phyloP scores from a whole-genome alignment of 768 basidiomycete genomes.

The Crassisporium funariophilum region DNA sequence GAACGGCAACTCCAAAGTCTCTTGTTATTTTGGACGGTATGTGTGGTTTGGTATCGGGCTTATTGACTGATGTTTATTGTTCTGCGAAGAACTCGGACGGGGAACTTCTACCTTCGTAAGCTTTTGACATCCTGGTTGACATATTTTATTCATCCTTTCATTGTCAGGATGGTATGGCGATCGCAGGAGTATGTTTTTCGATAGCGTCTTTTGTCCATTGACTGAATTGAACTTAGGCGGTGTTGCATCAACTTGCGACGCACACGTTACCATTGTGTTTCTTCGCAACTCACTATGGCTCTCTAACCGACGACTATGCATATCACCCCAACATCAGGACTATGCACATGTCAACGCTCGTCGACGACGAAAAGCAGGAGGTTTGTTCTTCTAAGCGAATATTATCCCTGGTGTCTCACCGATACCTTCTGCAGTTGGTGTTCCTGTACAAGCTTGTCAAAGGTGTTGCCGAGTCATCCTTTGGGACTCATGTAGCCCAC shows the following conservation, averaged over 20 bases:
- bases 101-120: conserved; percentile 92
- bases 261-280: conserved; percentile 90
- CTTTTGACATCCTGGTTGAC: conserved; percentile 1
- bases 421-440: conserved; percentile 57
- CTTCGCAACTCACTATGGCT: conserved; percentile 98
- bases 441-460: conserved; percentile 95
- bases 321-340: conserved; percentile 92
- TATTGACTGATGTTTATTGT: conserved; percentile 12
- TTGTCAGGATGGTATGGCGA: conserved; percentile 93
- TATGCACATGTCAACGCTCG: conserved; percentile 95
- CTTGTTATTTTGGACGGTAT: conserved; percentile 93
- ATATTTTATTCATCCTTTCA: conserved; percentile 1
- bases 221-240: conserved; percentile 59
- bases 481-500: conserved; percentile 93
- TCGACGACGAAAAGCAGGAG: conserved; percentile 90
- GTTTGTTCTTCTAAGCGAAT: conserved; percentile 48
- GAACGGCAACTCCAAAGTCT: conserved; percentile 92
- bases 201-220: not conserved
- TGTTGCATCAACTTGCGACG: conserved; percentile 92
- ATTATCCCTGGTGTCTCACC: not conserved
- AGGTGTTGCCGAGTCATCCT: conserved; percentile 85
- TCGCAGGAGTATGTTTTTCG: conserved; percentile 69
- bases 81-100: conserved; percentile 76
- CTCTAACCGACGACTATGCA: conserved; percentile 90
- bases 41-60: conserved; percentile 21